phyloP scores from a whole-genome alignment of 225 moss, liverwort and hornwort species.

The Rhytidiadelphus loreus region DNA sequence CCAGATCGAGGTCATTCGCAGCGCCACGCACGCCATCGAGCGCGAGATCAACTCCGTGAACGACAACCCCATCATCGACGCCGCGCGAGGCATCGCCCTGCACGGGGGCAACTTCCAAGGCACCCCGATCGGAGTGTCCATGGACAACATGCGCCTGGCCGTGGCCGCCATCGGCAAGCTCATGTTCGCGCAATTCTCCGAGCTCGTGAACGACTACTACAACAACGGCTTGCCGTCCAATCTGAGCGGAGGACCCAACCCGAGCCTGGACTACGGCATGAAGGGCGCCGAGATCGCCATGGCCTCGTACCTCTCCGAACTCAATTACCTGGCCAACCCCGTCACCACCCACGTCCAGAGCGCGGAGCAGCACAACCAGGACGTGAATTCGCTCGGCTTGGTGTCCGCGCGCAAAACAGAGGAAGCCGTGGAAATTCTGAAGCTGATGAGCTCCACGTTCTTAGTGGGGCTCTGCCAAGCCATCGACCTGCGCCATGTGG shows the following conservation, averaged over 20 bases:
- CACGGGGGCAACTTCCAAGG: constrained; percentile 54
- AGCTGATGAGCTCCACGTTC: too few relatives aligned
- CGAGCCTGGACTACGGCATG: constrained; percentile 57
- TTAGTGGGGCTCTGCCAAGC: too few relatives aligned
- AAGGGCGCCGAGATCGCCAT: constrained; percentile 64
- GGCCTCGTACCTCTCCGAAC: constrained; percentile 39
- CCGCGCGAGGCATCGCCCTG: neutral
- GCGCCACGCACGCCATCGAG: constrained; percentile 12
- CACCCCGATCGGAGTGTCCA: constrained; percentile 42
- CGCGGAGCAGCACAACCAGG: constrained; percentile 55
- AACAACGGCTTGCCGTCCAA: constrained; percentile 47
- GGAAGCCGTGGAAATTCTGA: too few relatives aligned
- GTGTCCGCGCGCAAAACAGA: constrained; percentile 50
- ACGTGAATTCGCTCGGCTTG: constrained; percentile 40
- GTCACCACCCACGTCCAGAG: constrained; percentile 49
- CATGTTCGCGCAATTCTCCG: constrained; percentile 52
- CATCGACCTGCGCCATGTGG: too few relatives aligned
- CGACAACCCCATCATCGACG: constrained; percentile 10
- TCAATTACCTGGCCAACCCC: constrained; percentile 46
- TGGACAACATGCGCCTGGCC: constrained; percentile 25
- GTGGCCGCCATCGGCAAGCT: constrained; percentile 44
- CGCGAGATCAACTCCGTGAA: constrained; percentile 21
- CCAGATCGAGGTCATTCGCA: neutral
- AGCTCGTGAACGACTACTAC: constrained; percentile 54
- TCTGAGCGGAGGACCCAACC: constrained; percentile 25